These are phyloP conservation scores for Wickerhamia fluorescens DNA, from an alignment of 805 yeast species.

Conservation along the genomic window DNA sequence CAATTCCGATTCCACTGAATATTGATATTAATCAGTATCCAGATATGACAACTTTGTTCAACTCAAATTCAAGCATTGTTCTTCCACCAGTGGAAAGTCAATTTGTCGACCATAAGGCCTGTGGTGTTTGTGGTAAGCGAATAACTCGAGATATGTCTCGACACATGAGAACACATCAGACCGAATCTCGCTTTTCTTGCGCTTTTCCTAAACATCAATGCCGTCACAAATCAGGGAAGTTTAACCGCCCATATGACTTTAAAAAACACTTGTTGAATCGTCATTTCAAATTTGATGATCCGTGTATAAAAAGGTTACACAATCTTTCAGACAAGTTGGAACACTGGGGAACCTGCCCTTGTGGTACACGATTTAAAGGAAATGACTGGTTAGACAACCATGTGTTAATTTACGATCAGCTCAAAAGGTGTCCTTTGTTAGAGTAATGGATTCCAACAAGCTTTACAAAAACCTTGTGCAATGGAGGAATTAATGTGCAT, in stretches of 20 bases:
- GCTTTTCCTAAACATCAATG: constrained; percentile 50
- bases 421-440: constrained; percentile 5
- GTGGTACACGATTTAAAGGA: constrained; percentile 28
- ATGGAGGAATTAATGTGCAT: too few species aligned
- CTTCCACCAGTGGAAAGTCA: constrained; percentile 31
- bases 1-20: constrained; percentile 9
- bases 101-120: constrained; percentile 34
- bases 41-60: constrained; percentile 33
- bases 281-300: constrained; percentile 51
- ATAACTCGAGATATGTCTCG: constrained; percentile 57
- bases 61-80: constrained; percentile 24
- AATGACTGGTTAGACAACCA: constrained; percentile 33
- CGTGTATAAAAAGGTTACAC: constrained; percentile 35
- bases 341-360: constrained; percentile 44
- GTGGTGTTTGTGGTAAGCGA: constrained; percentile 46
- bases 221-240: constrained; percentile 52
- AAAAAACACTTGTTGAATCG: constrained; percentile 57
- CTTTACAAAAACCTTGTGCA: too few species aligned
- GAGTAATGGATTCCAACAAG: too few species aligned
- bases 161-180: constrained; percentile 57
- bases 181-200: constrained; percentile 50
- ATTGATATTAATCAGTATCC: constrained; percentile 21
- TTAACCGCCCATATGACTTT: constrained; percentile 63
- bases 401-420: constrained; percentile 18
- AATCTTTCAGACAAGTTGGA: constrained; percentile 47